phyloP scores from a whole-genome alignment of 2,329 filamentous ascomycete genomes.

The Aotearoamyces nothofagi region DNA sequence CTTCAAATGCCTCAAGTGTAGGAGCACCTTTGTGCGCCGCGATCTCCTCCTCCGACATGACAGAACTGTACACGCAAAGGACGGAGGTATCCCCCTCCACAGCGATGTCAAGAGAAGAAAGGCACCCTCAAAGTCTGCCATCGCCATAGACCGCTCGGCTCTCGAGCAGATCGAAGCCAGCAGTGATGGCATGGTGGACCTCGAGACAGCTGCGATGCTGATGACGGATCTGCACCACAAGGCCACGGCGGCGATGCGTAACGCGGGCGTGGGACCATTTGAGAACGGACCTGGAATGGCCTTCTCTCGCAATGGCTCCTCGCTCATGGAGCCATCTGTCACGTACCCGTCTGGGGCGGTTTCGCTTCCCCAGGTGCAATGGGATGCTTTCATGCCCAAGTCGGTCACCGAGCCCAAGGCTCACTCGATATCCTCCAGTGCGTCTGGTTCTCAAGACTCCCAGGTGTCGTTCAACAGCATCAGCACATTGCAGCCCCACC shows the following conservation, averaged over 20 bases:
- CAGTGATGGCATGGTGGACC: conserved; percentile 82
- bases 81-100: conserved; percentile 84
- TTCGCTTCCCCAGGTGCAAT: conserved; percentile 73
- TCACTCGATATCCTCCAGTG: conserved; percentile 55
- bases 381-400: conserved; percentile 76
- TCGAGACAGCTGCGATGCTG: conserved; percentile 95
- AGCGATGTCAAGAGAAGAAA: conserved; percentile 85
- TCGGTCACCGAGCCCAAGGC: conserved; percentile 56
- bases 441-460: conserved; percentile 53
- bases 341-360: conserved; percentile 67
- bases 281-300: conserved; percentile 46
- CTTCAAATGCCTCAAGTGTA: conserved; percentile 97
- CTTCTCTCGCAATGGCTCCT: conserved; percentile 56
- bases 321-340: conserved; percentile 63
- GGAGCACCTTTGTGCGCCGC: conserved; percentile 94
- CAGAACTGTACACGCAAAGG: conserved; percentile 95
- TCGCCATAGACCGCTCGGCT: conserved; percentile 71
- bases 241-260: conserved; percentile 60
- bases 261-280: conserved; percentile 32
- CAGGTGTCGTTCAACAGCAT: conserved; percentile 46
- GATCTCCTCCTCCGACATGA: conserved; percentile 94
- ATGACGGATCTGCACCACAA: conserved; percentile 98
- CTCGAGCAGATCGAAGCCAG: conserved; percentile 87
- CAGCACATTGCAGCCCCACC: conserved; percentile 38
- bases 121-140: conserved; percentile 57